These are phyloP conservation scores for Saccharomycodes ludwigii DNA, from an alignment of 805 yeast species.

Conservation along the genomic window DNA sequence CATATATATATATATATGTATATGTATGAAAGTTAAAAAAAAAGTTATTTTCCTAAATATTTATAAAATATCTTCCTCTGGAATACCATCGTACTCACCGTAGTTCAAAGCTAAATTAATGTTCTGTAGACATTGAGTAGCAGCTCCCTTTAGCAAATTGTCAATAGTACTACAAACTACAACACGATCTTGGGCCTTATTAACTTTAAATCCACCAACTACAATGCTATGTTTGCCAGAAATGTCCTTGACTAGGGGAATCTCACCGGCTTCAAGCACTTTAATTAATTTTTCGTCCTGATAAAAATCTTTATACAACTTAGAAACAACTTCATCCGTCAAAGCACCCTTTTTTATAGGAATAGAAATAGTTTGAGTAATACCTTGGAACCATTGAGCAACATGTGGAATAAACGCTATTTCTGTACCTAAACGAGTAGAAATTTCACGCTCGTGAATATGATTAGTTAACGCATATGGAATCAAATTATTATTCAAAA, in stretches of 20 bases:
- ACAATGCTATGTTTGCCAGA: slow-evolving; percentile 91
- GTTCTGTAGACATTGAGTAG: slow-evolving; percentile 96
- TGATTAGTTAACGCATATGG: slow-evolving; percentile 96
- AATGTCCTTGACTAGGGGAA: slow-evolving; percentile 85
- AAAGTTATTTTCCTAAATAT: too few species aligned
- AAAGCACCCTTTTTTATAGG: slow-evolving; percentile 64
- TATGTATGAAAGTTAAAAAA: too few species aligned
- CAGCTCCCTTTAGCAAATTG: slow-evolving; percentile 93
- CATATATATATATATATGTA: too few species aligned
- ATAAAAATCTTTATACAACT: slow-evolving; percentile 78
- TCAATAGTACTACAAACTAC: slow-evolving; percentile 94
- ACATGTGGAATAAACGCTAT: slow-evolving; percentile 96
- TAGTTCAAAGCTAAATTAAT: slow-evolving; percentile 82
- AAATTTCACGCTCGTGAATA: slow-evolving; percentile 90
- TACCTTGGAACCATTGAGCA: slow-evolving; percentile 99
- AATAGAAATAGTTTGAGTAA: slow-evolving; percentile 79
- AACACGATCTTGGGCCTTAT: slow-evolving; percentile 76
- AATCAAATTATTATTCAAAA: slow-evolving; percentile 70
- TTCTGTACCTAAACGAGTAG: slow-evolving; percentile 59
- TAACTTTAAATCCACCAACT: slow-evolving; percentile 92
- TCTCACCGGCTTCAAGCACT: slow-evolving; percentile 59
- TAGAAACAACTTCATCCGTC: slow-evolving; percentile 63
- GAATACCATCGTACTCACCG: slow-evolving; percentile 93
- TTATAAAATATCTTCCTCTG: slow-evolving; percentile 51
- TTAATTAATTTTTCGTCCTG: slow-evolving; percentile 77